Evolutionary conservation across 2,329 filamentous ascomycete genomes (phyloP), one percentile per base, ranked within the genome.

Genomic region (Ophiocordyceps polyrhachis-furcata): DNA sequence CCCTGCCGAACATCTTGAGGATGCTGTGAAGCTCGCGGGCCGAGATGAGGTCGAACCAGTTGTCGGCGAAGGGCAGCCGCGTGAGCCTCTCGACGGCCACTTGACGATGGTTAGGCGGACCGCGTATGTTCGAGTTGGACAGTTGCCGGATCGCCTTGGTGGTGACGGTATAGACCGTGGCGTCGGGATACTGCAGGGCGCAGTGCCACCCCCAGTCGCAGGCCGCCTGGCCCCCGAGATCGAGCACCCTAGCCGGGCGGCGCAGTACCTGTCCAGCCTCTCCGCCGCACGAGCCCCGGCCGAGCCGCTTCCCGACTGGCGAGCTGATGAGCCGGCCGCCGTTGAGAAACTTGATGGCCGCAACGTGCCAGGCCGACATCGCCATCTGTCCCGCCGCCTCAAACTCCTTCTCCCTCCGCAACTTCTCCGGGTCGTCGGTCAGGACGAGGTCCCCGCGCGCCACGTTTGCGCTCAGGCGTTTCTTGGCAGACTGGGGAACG

Each of bases 131-230:
- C 48, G 73, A 76, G 60, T 83, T 83, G 54, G 79, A 78, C 28
- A 79, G 65, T 57, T 86, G 81, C 35, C 76, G 73, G 50, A 81
- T 71, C 9, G 77, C 64, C 61, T 83, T 82, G 50, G 81, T 85
- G 35, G 82, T 83, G 45, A 89, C 85, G 0, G 89, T 95, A 65
- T 88, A 93, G 45, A 95, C 76, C 58, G 85, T 87, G 46, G 83
- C 74, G 58, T 85, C 81, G 17, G 84, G 85, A 61, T 88, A 91
- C 58, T 89, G 81, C 43, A 83, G 71, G 1, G 91, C 87, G 47
- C 86, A 83, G 57, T 91, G 80, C 91, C 91, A 98, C 20, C 84
- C 89, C 91, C 91, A 98, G 61, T 93, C 87, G 57, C 86, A 89
- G 14, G 83, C 77, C 0, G 81, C 72, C 57, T 89, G 80, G 41